Evolutionary conservation across 371 early-diverging fungal species (phyloP).

Genomic region (Batkoa obscura): DNA sequence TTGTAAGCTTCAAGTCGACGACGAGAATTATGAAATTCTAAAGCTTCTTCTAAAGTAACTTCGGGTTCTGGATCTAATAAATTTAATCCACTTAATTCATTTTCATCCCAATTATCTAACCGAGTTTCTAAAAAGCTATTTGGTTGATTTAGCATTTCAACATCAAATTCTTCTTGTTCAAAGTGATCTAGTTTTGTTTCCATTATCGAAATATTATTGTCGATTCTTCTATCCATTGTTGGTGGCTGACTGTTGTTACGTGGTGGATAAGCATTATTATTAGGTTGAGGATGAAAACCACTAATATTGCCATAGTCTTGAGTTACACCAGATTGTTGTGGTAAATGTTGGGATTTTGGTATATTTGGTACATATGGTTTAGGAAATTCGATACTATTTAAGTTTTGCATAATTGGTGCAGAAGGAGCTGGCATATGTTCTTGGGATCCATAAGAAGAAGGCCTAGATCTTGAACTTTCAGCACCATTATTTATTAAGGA

Average conservation of each 20-base stretch:
- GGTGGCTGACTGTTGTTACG: neutral
- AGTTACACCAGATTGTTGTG: no score
- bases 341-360: no score
- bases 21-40: neutral
- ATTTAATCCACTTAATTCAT: neutral
- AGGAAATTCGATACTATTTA: no score
- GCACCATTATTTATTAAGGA: no score
- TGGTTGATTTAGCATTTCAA: no score
- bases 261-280: neutral
- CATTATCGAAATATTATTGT: no score
- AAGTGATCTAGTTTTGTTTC: neutral
- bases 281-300: neutral
- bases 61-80: neutral
- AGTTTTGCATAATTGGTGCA: neutral
- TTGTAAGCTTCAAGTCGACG: neutral
- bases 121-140: neutral
- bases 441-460: neutral
- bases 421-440: neutral
- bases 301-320: neutral
- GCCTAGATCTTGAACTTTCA: neutral
- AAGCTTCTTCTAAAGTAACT: constrained; percentile 3
- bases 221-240: neutral
- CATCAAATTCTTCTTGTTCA: neutral
- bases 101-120: neutral
- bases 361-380: no score